phyloP scores from a whole-genome alignment of 441 rosid species.

The Hura crepitans region DNA sequence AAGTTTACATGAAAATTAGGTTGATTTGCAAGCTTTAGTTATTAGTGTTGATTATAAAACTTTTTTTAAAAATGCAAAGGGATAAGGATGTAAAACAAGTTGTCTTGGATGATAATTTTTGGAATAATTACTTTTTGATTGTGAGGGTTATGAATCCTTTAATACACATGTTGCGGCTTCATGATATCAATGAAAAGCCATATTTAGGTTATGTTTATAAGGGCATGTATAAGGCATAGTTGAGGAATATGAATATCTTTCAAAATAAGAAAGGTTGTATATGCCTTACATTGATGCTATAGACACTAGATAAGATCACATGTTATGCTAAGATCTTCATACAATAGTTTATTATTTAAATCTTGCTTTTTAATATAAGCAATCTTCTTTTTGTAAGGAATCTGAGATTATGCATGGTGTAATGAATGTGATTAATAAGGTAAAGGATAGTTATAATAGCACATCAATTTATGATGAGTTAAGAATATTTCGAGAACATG shows the following conservation, averaged over 20 bases:
- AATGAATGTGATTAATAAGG: no score
- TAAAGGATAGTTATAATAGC: no score
- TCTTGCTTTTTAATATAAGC: no score
- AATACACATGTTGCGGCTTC: neutral
- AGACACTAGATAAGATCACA: no score
- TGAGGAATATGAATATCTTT: neutral
- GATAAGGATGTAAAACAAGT: neutral
- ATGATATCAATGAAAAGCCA: conserved; percentile 10
- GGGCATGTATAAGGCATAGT: neutral
- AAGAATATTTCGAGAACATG: no score
- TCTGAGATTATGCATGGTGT: no score
- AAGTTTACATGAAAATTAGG: neutral
- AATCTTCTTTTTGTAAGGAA: no score
- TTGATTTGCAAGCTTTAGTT: neutral
- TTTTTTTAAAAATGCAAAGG: neutral
- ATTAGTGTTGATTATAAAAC: neutral
- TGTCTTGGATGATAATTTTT: neutral
- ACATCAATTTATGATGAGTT: no score
- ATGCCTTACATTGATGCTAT: no score
- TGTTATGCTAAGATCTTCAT: no score
- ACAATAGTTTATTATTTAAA: no score
- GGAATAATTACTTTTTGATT: neutral
- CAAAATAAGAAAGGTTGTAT: neutral
- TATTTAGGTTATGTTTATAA: neutral
- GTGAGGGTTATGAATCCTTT: neutral